Base-by-base conservation (phyloP, 495 filamentous ascomycete species). In the Penicillium cosmopolitanum region DNA sequence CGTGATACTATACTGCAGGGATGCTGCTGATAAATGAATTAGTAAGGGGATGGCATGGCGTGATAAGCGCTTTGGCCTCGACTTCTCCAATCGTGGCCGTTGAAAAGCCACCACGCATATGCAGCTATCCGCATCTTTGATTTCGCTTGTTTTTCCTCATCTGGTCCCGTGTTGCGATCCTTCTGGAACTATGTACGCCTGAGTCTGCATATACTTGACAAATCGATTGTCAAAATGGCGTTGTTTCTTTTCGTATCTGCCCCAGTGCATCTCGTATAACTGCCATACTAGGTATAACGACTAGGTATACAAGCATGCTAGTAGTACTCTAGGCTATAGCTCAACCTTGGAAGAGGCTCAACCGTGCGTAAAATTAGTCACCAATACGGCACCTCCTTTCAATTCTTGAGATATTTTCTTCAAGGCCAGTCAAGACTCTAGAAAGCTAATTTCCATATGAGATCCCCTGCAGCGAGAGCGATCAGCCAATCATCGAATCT, bases 81-180 rank as follows among this genome's bases (percentile, higher is more conserved):
- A 46, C 16, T 48, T 9, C 19, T 28, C 46, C 11, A 48, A 48
- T 48, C 23, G 21, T 25, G 6, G 10, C 46, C 23, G 19, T 23
- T 48, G 21, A 23, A 23, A 23, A 23, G 46, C 23, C 19, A 28
- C 46, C 46, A 48, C 46, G 46, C 46, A 23, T 44, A 48, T 62
- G 60, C 60, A 62, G 48, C 33, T 57, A 62, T 62, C 54, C 60
- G 60, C 54, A 42, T 46, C 53, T 25, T 54, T 62, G 53, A 47
- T 54, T 57, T 56, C 31, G 48, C 34, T 51, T 55, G 44, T 60
- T 51, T 48, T 48, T 48, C 7, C 21, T 48, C 46, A 2, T 48
- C 21, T 28, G 9, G 46, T 48, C 46, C 15, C 10, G 18, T 28
- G 23, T 48, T 12, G 21, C 21, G 11, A 23, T 8, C 11, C 11